Percentiles rank a stretch among this genome's conserved stretches.
Evolutionary conservation across 768 basidiomycete species (phyloP).

Genomic region (Boletus rubescentipes): DNA sequence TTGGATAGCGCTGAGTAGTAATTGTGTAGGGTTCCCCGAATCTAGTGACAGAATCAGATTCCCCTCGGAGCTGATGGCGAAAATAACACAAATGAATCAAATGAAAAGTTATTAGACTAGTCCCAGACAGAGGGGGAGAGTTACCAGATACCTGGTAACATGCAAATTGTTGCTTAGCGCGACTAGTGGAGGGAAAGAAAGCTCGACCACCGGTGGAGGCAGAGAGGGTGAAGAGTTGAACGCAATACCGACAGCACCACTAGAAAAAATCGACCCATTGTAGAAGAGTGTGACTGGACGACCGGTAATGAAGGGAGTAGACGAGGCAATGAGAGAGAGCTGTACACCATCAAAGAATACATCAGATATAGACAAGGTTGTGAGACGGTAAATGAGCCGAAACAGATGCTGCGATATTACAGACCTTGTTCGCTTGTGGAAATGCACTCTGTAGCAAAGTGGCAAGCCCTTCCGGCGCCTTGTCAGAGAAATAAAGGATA

Average conservation of each 20-base stretch:
- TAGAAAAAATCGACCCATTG: constrained; percentile 51
- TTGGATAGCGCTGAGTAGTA: constrained; percentile 56
- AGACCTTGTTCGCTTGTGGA: constrained; percentile 48
- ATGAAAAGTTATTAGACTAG: not conserved
- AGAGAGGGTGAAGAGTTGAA: constrained; percentile 25
- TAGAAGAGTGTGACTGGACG: constrained; percentile 68
- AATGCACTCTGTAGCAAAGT: constrained; percentile 42
- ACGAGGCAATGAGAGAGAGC: constrained; percentile 68
- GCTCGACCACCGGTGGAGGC: constrained; percentile 12
- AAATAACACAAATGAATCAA: not conserved
- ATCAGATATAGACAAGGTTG: not conserved
- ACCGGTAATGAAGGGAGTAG: constrained; percentile 80
- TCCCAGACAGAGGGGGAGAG: not conserved
- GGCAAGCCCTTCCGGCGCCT: constrained; percentile 54
- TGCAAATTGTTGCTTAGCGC: constrained; percentile 44
- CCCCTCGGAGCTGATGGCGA: constrained; percentile 52
- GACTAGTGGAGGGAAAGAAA: constrained; percentile 41
- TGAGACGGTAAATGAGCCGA: not conserved
- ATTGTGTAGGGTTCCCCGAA: constrained; percentile 55
- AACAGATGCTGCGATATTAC: constrained; percentile 15
- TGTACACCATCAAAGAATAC: constrained; percentile 24
- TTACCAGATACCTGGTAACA: constrained; percentile 50
- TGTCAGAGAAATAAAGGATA: constrained; percentile 58
- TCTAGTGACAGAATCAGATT: constrained; percentile 67
- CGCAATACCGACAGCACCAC: constrained; percentile 72